Evolutionary conservation across 2,329 filamentous ascomycete species (phyloP).

Genomic region (Colletotrichum liriopes): DNA sequence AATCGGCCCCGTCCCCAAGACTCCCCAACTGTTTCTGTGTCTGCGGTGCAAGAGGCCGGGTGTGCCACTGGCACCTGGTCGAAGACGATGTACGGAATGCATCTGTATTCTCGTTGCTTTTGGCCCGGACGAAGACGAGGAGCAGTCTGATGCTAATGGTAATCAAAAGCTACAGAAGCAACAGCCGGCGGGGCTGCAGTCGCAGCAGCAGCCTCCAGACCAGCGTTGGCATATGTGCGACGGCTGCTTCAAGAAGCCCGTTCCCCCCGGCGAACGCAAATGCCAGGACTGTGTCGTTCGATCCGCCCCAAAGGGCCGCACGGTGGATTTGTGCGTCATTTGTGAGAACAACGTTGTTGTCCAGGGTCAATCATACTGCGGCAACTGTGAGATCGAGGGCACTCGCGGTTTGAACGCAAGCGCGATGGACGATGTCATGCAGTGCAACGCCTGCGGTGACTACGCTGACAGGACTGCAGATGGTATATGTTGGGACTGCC

Average conservation of each 20-base stretch:
- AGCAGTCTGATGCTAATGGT: neutral
- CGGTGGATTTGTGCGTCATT: constrained; percentile 8
- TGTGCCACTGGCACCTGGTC: constrained; percentile 6
- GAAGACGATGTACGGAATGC: constrained; percentile 12
- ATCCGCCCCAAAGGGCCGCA: neutral
- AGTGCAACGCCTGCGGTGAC: neutral
- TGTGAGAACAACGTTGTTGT: neutral
- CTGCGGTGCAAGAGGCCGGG: neutral
- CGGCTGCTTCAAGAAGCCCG: neutral
- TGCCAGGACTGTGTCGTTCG: neutral
- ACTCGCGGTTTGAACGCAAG: neutral
- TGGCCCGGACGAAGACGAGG: neutral
- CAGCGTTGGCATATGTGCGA: neutral
- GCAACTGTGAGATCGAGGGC: neutral
- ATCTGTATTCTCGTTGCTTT: constrained; percentile 18
- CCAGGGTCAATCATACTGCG: neutral
- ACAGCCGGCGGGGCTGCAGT: neutral
- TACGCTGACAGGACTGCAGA: neutral
- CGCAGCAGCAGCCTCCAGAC: neutral
- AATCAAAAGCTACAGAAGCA: neutral
- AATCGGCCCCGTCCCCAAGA: neutral
- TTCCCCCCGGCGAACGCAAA: neutral
- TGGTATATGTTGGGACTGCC: neutral
- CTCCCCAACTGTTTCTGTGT: neutral
- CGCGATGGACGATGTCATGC: neutral